These are phyloP conservation scores for Rubroboletus pulcherrimus DNA, from an alignment of 768 basidiomycete genomes.

Conservation along the genomic window DNA sequence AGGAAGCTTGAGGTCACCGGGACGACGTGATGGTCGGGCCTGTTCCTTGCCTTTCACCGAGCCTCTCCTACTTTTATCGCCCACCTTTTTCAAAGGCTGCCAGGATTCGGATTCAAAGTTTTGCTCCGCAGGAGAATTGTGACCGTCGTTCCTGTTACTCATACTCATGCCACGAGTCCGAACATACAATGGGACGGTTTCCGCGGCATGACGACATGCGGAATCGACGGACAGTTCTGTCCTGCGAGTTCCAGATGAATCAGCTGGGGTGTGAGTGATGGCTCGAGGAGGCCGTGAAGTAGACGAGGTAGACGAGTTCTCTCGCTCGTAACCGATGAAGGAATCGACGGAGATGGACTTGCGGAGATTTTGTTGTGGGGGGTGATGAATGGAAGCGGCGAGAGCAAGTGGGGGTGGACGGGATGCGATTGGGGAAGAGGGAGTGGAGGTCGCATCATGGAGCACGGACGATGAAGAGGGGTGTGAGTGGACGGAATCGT, in stretches of 20 bases:
- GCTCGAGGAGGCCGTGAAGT: conserved; percentile 38
- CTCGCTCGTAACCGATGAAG: conserved; percentile 48
- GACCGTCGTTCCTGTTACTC: conserved; percentile 43
- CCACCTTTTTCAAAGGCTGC: conserved; percentile 38
- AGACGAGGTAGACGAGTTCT: conserved; percentile 28
- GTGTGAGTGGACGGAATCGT: conserved; percentile 21
- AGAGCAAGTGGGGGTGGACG: conserved; percentile 1
- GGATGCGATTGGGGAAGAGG: conserved; percentile 33
- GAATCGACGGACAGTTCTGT: conserved; percentile 25
- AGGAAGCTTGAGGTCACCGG: conserved; percentile 61
- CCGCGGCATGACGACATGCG: conserved; percentile 23
- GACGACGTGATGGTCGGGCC: conserved; percentile 41
- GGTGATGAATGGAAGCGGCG: conserved; percentile 20
- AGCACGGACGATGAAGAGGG: conserved; percentile 32
- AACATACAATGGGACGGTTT: conserved; percentile 33
- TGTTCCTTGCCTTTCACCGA: conserved; percentile 48
- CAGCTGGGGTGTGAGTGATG: conserved; percentile 34
- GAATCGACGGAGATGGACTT: conserved; percentile 81
- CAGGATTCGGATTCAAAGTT: conserved; percentile 56
- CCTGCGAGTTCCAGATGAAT: conserved; percentile 33
- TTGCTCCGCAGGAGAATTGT: conserved; percentile 35
- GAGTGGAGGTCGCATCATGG: conserved; percentile 41
- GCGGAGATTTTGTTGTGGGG: conserved; percentile 42
- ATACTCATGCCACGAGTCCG: conserved; percentile 56
- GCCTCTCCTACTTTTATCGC: conserved; percentile 43